phyloP scores from a whole-genome alignment of 495 filamentous ascomycete species.

The Tuber microsphaerosporum region DNA sequence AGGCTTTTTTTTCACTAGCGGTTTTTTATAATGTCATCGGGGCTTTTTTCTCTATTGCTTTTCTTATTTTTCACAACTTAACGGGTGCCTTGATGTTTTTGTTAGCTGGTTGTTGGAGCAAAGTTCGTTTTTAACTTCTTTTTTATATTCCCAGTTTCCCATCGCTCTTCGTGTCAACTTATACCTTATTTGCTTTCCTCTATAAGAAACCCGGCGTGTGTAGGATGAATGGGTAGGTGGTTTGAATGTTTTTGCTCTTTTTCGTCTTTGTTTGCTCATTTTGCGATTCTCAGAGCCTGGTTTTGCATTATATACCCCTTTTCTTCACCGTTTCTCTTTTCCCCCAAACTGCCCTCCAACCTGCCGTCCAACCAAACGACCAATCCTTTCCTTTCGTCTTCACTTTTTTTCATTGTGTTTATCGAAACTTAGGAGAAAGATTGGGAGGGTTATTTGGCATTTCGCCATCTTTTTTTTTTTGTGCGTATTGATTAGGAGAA shows the following conservation, averaged over 20 bases:
- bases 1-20: constrained; percentile 13
- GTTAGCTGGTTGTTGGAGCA: not conserved
- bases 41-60: constrained; percentile 1
- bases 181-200: not conserved
- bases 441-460: constrained; percentile 12
- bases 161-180: not conserved
- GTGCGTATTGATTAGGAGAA: not conserved
- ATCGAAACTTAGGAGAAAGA: not conserved
- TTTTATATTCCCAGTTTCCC: not conserved
- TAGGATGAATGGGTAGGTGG: not conserved
- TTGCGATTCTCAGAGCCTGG: not conserved
- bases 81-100: constrained; percentile 1
- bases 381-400: constrained; percentile 16
- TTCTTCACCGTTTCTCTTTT: not conserved
- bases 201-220: not conserved
- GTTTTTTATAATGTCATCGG: constrained; percentile 19
- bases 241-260: not conserved
- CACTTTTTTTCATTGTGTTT: constrained; percentile 21
- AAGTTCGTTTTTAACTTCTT: not conserved
- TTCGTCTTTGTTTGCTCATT: not conserved
- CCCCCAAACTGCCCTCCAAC: not conserved
- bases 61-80: not conserved
- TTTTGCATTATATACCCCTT: not conserved
- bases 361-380: not conserved
- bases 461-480: constrained; percentile 8